phyloP scores from a whole-genome alignment of 345 rosid genomes.

The Combretum micranthum region DNA sequence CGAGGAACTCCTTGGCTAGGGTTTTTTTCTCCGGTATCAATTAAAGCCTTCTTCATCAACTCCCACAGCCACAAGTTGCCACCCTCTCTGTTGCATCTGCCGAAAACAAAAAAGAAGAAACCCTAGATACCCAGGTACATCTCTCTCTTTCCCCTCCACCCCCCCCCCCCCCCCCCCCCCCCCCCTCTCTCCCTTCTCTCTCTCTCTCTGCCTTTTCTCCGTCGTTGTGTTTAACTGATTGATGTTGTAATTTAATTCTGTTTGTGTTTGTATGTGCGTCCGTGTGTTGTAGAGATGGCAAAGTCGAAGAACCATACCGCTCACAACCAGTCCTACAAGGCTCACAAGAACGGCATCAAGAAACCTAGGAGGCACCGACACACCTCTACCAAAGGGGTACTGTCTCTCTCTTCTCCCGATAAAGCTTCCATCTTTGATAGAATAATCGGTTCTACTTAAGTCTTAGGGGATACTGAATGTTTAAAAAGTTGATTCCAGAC shows the following conservation, averaged over 20 bases:
- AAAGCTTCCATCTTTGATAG: background rate
- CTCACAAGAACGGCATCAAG: conserved; percentile 98
- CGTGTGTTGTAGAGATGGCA: conserved; percentile 57
- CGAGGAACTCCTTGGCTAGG: no score
- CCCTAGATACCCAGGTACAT: no score
- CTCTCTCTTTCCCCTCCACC: no score
- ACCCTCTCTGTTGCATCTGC: no score
- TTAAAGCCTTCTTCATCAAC: no score
- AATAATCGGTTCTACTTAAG: background rate
- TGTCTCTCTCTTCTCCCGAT: background rate
- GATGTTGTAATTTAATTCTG: background rate
- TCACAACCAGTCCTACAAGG: conserved; percentile 95
- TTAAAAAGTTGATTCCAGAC: background rate
- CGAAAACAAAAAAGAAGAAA: no score
- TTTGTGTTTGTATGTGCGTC: background rate
- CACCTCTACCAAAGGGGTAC: conserved; percentile 92
- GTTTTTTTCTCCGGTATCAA: no score
- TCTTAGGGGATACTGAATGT: background rate
- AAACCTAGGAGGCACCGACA: conserved; percentile 90
- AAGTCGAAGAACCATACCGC: conserved; percentile 99
- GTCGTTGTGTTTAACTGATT: background rate
- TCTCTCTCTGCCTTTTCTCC: background rate
- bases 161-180: no score
- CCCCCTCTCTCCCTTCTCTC: no score
- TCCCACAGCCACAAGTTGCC: no score